These are phyloP conservation scores for Tricholoma bakamatsutake DNA, from an alignment of 768 basidiomycete species.

Conservation along the genomic window DNA sequence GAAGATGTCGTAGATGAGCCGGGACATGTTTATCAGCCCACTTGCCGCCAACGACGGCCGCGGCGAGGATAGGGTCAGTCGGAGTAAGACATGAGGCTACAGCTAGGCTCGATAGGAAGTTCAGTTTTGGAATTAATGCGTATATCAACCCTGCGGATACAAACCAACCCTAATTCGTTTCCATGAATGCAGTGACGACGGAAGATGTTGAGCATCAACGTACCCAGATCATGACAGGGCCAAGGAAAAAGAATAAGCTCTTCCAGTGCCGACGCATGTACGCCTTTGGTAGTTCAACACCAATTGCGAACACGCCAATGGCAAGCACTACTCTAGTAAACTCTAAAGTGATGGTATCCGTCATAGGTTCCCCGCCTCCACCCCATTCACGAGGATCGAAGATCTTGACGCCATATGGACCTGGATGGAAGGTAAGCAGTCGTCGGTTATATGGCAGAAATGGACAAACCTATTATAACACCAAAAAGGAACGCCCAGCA, in stretches of 20 bases:
- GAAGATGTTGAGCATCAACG: slow-evolving; percentile 20
- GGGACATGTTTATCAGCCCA: slow-evolving; percentile 98
- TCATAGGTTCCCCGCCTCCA: slow-evolving; percentile 33
- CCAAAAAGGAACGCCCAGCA: slow-evolving; percentile 93
- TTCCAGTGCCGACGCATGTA: slow-evolving; percentile 95
- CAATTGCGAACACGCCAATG: slow-evolving; percentile 96
- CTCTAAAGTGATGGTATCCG: slow-evolving; percentile 85
- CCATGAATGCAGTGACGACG: neutral
- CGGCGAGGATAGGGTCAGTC: slow-evolving; percentile 91
- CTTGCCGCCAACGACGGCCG: slow-evolving; percentile 90
- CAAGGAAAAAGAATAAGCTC: slow-evolving; percentile 78
- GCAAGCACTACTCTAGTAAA: slow-evolving; percentile 90
- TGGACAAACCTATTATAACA: slow-evolving; percentile 70
- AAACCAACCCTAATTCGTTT: slow-evolving; percentile 74
- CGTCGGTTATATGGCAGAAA: neutral
- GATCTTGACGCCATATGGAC: slow-evolving; percentile 76
- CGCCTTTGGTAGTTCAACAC: slow-evolving; percentile 94
- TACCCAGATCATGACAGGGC: slow-evolving; percentile 82
- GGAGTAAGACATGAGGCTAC: slow-evolving; percentile 92
- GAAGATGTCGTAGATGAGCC: slow-evolving; percentile 61
- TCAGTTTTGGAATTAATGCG: slow-evolving; percentile 83
- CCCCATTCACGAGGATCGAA: slow-evolving; percentile 83
- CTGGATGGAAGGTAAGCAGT: slow-evolving; percentile 26
- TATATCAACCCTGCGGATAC: slow-evolving; percentile 89
- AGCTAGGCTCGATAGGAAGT: slow-evolving; percentile 84